These are phyloP conservation scores for Aspergillus aculeatinus DNA, from an alignment of 2,329 filamentous ascomycete species.

Conservation along the genomic window DNA sequence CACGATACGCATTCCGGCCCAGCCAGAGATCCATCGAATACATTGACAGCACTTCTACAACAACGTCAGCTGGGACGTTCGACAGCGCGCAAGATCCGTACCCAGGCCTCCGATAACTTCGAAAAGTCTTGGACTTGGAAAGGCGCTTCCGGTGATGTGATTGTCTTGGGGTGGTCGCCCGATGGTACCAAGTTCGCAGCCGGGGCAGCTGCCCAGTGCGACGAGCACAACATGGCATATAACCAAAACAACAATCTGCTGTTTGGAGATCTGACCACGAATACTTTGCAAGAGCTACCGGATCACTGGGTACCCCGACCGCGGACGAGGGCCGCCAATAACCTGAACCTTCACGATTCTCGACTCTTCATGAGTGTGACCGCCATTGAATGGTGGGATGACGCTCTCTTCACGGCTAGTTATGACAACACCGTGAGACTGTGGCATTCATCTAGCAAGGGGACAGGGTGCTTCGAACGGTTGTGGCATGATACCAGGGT, in stretches of 20 bases:
- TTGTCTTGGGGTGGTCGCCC: constrained; percentile 56
- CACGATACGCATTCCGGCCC: not conserved
- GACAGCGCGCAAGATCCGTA: constrained; percentile 15
- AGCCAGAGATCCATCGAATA: not conserved
- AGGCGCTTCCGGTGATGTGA: constrained; percentile 59
- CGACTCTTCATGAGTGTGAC: constrained; percentile 58
- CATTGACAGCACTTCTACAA: constrained; percentile 25
- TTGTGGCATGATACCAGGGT: constrained; percentile 51
- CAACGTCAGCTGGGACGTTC: constrained; percentile 31
- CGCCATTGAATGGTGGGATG: constrained; percentile 52
- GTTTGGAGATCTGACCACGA: constrained; percentile 47
- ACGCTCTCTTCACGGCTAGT: constrained; percentile 53
- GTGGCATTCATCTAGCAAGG: constrained; percentile 47
- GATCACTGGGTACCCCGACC: constrained; percentile 52
- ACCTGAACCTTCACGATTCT: constrained; percentile 49
- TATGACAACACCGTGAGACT: constrained; percentile 58
- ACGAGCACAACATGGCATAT: constrained; percentile 59
- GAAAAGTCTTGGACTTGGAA: constrained; percentile 51
- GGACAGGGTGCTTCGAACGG: constrained; percentile 32
- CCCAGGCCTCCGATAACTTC: constrained; percentile 40
- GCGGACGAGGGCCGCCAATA: constrained; percentile 39
- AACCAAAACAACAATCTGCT: constrained; percentile 59
- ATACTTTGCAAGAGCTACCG: constrained; percentile 52
- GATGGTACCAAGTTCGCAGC: constrained; percentile 56
- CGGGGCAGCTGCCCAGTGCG: constrained; percentile 57